Conservation (phyloP, 1,284 basidiomycete species). For the Ustilago bromivora region DNA sequence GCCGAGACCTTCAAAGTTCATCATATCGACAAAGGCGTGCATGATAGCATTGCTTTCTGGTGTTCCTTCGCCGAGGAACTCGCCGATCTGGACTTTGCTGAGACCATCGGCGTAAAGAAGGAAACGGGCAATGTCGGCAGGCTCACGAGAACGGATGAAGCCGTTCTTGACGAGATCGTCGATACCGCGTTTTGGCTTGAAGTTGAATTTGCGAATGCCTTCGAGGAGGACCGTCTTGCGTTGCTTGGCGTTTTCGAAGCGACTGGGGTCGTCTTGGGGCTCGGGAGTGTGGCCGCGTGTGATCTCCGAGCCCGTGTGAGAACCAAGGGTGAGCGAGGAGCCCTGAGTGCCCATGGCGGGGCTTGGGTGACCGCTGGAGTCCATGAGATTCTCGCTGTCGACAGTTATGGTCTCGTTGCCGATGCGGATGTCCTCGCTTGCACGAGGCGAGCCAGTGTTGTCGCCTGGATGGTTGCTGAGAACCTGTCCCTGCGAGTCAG, state of each 20-base stretch:
- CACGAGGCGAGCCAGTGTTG: slow-evolving; percentile 41
- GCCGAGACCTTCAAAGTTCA: slow-evolving; percentile 65
- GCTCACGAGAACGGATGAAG: slow-evolving; percentile 82
- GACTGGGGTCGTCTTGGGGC: slow-evolving; percentile 83
- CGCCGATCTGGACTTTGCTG: slow-evolving; percentile 95
- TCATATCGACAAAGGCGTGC: slow-evolving; percentile 70
- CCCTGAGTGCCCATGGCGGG: slow-evolving; percentile 15
- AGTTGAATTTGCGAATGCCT: slow-evolving; percentile 98
- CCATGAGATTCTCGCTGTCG: slow-evolving; percentile 53
- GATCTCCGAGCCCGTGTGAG: slow-evolving; percentile 21
- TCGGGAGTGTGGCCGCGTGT: slow-evolving; percentile 36
- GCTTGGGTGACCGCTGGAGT: slow-evolving; percentile 30
- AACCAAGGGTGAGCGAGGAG: slow-evolving; percentile 11
- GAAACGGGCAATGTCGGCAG: slow-evolving; percentile 87
- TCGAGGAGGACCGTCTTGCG: slow-evolving; percentile 95
- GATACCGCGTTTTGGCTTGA: slow-evolving; percentile 89
- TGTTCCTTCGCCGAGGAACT: slow-evolving; percentile 82
- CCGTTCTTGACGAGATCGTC: slow-evolving; percentile 89
- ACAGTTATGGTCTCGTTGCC: slow-evolving; percentile 53
- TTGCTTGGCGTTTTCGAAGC: slow-evolving; percentile 95
- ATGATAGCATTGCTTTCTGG: slow-evolving; percentile 68
- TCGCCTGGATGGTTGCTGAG: slow-evolving; percentile 23
- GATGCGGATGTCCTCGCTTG: slow-evolving; percentile 52
- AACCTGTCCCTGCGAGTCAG: slow-evolving; percentile 28
- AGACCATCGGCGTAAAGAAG: slow-evolving; percentile 90